Percentiles rank a stretch among this genome's conserved stretches.
Evolutionary conservation across 2,329 filamentous ascomycete genomes (phyloP).

Genomic region (Xylariaceae sp.): DNA sequence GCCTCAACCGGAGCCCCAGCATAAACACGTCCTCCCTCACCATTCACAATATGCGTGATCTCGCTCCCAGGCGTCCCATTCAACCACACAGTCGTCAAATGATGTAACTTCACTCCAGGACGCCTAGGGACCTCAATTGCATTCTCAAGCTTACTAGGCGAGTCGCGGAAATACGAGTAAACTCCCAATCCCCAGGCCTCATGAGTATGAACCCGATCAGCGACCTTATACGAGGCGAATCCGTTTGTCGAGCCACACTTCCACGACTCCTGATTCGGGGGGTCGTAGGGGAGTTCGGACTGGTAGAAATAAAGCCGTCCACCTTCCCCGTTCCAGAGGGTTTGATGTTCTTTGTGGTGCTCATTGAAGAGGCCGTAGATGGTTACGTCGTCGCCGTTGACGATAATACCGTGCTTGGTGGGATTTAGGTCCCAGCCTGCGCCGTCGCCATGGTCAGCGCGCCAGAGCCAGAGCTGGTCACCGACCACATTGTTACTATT

Average conservation of each 20-base stretch:
- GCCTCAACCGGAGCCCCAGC: conserved; percentile 29
- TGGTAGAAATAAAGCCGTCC: conserved; percentile 34
- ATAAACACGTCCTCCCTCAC: conserved; percentile 28
- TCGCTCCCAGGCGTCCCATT: conserved; percentile 30
- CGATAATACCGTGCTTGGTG: conserved; percentile 30
- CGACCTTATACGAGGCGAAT: conserved; percentile 33
- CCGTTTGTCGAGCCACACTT: conserved; percentile 28
- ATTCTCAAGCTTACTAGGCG: conserved; percentile 32
- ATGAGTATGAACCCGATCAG: conserved; percentile 27
- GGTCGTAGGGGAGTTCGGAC: conserved; percentile 34
- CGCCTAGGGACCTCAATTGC: conserved; percentile 29
- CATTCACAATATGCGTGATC: conserved; percentile 32
- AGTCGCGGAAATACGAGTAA: conserved; percentile 34
- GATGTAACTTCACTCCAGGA: conserved; percentile 28
- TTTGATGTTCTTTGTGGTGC: conserved; percentile 33
- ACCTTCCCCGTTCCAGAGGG: conserved; percentile 31
- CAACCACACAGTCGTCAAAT: conserved; percentile 32
- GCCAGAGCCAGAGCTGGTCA: conserved; percentile 34
- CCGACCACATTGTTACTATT: conserved; percentile 31
- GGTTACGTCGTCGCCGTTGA: conserved; percentile 31
- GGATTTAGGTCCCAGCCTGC: conserved; percentile 31
- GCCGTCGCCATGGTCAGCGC: conserved; percentile 31
- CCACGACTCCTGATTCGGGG: conserved; percentile 30
- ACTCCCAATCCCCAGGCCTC: conserved; percentile 33
- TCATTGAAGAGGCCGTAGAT: conserved; percentile 34